A percentile compares a stretch with the other conserved stretches of the same genome.
phyloP scores from a whole-genome alignment of 2,329 filamentous ascomycete species.

The Sphaerulina vaccinii region DNA sequence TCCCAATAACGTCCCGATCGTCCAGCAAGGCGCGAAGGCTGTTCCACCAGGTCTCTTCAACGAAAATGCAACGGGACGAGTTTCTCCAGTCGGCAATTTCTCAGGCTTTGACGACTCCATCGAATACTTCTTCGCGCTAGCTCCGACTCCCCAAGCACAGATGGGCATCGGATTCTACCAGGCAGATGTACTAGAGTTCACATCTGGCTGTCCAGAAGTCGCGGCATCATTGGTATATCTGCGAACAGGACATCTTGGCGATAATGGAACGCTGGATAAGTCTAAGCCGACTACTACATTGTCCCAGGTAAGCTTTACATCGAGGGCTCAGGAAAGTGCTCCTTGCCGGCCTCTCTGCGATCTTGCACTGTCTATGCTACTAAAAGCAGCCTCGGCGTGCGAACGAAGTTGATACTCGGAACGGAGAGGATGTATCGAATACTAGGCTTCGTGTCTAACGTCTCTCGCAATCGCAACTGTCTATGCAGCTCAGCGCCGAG shows the following conservation, averaged over 20 bases:
- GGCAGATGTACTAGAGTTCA: slow-evolving; percentile 30
- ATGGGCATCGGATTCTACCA: slow-evolving; percentile 29
- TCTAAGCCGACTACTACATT: slow-evolving; percentile 17
- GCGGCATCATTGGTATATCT: slow-evolving; percentile 28
- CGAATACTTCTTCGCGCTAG: slow-evolving; percentile 49
- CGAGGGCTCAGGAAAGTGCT: too few relatives aligned
- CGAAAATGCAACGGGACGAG: slow-evolving; percentile 41
- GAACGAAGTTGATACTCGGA: too few relatives aligned
- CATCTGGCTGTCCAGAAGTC: slow-evolving; percentile 26
- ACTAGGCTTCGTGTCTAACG: too few relatives aligned
- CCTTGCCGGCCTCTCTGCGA: too few relatives aligned
- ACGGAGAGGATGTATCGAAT: too few relatives aligned
- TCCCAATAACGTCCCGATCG: slow-evolving; percentile 42
- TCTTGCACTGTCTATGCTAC: too few relatives aligned
- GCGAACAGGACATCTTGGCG: slow-evolving; percentile 16
- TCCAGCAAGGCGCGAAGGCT: slow-evolving; percentile 36
- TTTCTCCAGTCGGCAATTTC: slow-evolving; percentile 47
- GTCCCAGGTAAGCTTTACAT: slow-evolving; percentile 22
- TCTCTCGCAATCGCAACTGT: too few relatives aligned
- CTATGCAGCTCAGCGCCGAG: too few relatives aligned
- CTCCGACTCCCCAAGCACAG: slow-evolving; percentile 34
- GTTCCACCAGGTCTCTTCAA: slow-evolving; percentile 45
- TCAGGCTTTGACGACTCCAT: slow-evolving; percentile 45
- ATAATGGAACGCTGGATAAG: slow-evolving; percentile 17
- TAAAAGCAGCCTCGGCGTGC: too few relatives aligned